A percentile compares a stretch with the other conserved stretches of the same genome.
Evolutionary conservation across 2,329 filamentous ascomycete genomes (phyloP).

Genomic region (Arachnopeziza araneosa): DNA sequence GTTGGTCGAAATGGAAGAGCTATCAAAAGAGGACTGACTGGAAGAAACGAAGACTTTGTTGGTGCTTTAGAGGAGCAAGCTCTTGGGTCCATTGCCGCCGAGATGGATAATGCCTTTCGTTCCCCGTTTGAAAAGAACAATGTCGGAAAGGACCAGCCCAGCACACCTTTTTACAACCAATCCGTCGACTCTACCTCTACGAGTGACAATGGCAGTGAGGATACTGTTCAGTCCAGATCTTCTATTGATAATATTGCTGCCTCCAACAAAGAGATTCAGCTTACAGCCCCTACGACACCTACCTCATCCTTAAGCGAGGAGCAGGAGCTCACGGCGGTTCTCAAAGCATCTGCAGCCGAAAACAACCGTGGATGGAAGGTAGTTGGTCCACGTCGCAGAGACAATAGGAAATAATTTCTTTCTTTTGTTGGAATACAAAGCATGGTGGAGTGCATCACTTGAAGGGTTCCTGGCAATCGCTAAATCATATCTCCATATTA

Average conservation of each 20-base stretch:
- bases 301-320: not conserved
- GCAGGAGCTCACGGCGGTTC: not conserved
- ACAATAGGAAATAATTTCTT: not conserved
- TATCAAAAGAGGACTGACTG: not conserved
- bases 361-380: not conserved
- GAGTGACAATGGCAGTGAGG: not conserved
- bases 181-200: too few relatives aligned
- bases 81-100: too few relatives aligned
- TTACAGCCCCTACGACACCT: not conserved
- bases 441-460: not conserved
- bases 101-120: too few relatives aligned
- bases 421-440: not conserved
- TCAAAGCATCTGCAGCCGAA: not conserved
- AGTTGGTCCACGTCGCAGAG: not conserved
- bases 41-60: not conserved
- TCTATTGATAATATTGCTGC: not conserved
- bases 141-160: too few relatives aligned
- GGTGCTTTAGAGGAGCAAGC: not conserved
- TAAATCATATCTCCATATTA: not conserved
- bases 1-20: not conserved
- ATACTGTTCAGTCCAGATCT: not conserved
- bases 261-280: not conserved
- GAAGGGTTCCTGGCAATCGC: not conserved
- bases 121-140: too few relatives aligned
- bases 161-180: too few relatives aligned